phyloP scores from a whole-genome alignment of 176 grass and related monocot genomes.

The Ananas comosus region DNA sequence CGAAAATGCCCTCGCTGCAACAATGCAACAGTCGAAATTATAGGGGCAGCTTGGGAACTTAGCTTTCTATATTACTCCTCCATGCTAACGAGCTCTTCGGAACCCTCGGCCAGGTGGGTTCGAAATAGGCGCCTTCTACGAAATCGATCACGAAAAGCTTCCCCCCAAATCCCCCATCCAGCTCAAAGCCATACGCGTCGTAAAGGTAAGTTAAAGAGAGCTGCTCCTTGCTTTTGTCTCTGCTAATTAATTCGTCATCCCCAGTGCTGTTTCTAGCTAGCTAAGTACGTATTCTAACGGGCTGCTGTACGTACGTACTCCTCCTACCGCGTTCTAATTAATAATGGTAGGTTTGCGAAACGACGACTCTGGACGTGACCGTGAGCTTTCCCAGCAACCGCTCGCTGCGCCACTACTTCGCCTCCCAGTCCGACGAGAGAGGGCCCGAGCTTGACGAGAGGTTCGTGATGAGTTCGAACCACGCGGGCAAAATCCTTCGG shows the following conservation, averaged over 20 bases:
- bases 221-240: conserved; percentile 6
- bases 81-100: background rate
- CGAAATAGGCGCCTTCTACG: conserved; percentile 53
- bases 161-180: conserved; percentile 70
- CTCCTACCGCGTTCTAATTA: background rate
- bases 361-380: conserved; percentile 46
- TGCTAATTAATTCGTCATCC: background rate
- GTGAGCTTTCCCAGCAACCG: conserved; percentile 59
- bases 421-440: conserved; percentile 4
- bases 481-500: conserved; percentile 38
- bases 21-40: background rate
- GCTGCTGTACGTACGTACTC: background rate
- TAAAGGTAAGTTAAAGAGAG: conserved; percentile 33
- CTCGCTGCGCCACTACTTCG: conserved; percentile 61
- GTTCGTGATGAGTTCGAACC: conserved; percentile 74
- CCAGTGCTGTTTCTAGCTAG: background rate
- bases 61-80: background rate
- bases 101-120: background rate
- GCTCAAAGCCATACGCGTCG: conserved; percentile 59
- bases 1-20: background rate
- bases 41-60: background rate
- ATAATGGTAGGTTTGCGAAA: conserved; percentile 40
- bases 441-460: conserved; percentile 69
- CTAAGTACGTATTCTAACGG: too few species aligned
- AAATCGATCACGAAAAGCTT: conserved; percentile 67